Conservation (phyloP, 495 filamentous ascomycete genomes). For the Podospora anserina region DNA sequence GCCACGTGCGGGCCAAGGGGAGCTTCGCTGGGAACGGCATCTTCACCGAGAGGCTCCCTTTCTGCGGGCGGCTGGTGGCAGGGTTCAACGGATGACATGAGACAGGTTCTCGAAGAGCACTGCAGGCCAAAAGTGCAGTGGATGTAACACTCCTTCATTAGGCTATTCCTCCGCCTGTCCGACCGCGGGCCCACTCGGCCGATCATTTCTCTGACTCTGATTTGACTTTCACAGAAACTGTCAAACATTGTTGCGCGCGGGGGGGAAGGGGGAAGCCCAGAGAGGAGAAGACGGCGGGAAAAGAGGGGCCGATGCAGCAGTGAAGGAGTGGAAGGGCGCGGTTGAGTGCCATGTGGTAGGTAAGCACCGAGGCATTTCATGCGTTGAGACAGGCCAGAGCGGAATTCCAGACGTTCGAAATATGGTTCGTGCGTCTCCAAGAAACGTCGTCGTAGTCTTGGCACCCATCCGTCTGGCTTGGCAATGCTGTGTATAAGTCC, state of each 20-base stretch:
- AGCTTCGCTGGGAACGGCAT: neutral
- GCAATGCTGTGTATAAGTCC: neutral
- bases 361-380: neutral
- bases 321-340: no score
- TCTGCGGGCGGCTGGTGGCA: neutral
- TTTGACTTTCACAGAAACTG: neutral
- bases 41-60: constrained; percentile 8
- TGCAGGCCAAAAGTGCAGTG: neutral
- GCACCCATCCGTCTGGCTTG: neutral
- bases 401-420: neutral
- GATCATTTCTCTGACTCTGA: neutral
- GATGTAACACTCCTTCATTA: constrained; percentile 2
- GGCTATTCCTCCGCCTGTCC: constrained; percentile 6
- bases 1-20: constrained; percentile 19
- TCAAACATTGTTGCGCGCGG: neutral
- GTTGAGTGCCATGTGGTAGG: neutral
- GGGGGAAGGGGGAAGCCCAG: no score
- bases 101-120: neutral
- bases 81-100: neutral
- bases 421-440: constrained; percentile 4
- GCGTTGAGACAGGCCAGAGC: neutral
- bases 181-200: constrained; percentile 6
- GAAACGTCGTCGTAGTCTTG: constrained; percentile 5
- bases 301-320: no score
- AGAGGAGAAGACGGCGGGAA: no score